Conservation (phyloP, 139 green algal genomes). For the Trebouxia sp. region DNA sequence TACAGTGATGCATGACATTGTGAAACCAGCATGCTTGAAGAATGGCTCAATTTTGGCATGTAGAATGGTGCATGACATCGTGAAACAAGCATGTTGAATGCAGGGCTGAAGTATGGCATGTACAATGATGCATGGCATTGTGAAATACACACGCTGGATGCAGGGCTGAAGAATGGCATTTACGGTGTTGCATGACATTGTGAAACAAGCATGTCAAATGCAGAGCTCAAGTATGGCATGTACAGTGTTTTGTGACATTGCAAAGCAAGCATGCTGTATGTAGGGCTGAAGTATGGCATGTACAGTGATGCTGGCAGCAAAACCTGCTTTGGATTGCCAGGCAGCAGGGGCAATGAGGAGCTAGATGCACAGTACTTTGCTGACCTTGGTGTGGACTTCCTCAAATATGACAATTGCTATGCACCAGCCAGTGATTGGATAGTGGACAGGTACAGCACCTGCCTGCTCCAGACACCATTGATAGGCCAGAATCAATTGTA, state of each 20-base stretch:
- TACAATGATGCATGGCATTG: neutral
- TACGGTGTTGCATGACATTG: neutral
- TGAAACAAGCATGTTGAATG: neutral
- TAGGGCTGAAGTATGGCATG: constrained; percentile 70
- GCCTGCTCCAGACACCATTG: too few species aligned
- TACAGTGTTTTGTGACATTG: neutral
- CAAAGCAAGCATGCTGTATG: neutral
- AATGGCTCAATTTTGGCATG: neutral
- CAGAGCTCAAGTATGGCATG: neutral
- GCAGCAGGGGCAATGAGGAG: constrained; percentile 58
- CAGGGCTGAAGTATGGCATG: neutral
- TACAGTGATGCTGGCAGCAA: constrained; percentile 63
- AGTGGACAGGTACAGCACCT: constrained; percentile 49
- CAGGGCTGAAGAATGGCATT: neutral
- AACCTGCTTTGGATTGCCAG: constrained; percentile 72
- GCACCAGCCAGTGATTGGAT: constrained; percentile 20
- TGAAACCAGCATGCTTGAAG: neutral
- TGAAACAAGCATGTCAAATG: neutral
- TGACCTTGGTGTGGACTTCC: constrained; percentile 70
- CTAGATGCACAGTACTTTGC: constrained; percentile 67
- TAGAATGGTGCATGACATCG: neutral
- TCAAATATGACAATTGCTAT: constrained; percentile 64
- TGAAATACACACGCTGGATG: neutral
- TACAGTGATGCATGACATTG: neutral
- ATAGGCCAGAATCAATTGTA: too few species aligned